These are phyloP conservation scores for Elongisporangium undulatum DNA, from an alignment of 352 stramenopile species.

Conservation along the genomic window DNA sequence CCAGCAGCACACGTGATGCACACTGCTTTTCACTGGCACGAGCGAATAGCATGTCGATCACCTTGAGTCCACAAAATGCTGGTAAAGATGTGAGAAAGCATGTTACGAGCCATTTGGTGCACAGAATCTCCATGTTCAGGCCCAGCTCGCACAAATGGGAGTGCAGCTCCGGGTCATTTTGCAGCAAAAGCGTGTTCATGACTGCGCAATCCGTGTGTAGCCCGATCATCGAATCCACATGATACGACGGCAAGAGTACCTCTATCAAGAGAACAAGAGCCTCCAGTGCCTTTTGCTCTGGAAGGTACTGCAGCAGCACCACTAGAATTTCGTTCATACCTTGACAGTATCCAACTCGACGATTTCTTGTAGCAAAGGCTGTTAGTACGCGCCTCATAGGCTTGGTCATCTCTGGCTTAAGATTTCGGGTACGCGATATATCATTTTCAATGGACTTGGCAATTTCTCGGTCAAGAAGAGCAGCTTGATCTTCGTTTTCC, in stretches of 20 bases:
- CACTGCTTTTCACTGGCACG: constrained; percentile 54
- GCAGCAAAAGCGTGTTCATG: constrained; percentile 71
- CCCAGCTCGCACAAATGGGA: constrained; percentile 62
- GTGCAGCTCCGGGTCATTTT: constrained; percentile 77
- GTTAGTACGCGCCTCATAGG: constrained; percentile 67
- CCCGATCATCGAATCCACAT: constrained; percentile 83
- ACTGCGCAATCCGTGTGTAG: constrained; percentile 80
- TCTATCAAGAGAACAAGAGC: constrained; percentile 72
- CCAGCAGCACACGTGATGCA: constrained; percentile 64
- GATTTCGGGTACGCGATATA: constrained; percentile 60
- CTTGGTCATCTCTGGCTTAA: constrained; percentile 42
- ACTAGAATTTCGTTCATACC: constrained; percentile 85
- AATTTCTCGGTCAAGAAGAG: constrained; percentile 58
- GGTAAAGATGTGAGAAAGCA: constrained; percentile 79
- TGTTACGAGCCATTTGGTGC: constrained; percentile 87
- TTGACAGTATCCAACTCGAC: constrained; percentile 78
- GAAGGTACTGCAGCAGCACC: constrained; percentile 65
- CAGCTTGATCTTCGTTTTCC: constrained; percentile 22
- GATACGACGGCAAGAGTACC: constrained; percentile 67
- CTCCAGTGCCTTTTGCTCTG: constrained; percentile 53
- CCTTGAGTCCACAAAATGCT: constrained; percentile 60
- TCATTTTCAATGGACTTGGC: constrained; percentile 81
- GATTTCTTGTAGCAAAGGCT: constrained; percentile 71
- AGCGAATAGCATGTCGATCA: constrained; percentile 77
- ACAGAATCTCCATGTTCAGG: constrained; percentile 87